A percentile compares a stretch with the other conserved stretches of the same genome.
Conservation (phyloP, 768 basidiomycete genomes). For the Psilocybe cubensis region DNA sequence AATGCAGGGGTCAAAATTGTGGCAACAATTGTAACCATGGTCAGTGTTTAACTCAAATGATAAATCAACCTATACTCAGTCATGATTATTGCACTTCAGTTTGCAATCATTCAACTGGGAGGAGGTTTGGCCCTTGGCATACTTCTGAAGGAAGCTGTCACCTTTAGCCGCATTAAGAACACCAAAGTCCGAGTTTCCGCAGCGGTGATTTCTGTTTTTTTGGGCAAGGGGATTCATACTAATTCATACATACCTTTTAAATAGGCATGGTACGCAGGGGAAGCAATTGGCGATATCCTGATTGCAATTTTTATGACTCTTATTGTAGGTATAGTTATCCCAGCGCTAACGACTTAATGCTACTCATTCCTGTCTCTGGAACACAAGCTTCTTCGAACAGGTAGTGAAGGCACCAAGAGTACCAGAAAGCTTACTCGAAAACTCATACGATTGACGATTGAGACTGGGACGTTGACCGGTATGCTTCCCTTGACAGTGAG, state of each 20-base stretch:
- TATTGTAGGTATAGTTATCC: background rate
- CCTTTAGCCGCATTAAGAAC: background rate
- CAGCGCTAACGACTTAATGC: background rate
- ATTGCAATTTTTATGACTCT: constrained; percentile 6
- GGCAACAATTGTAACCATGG: background rate
- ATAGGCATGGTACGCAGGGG: constrained; percentile 3
- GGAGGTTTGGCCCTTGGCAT: background rate
- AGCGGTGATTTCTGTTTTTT: background rate
- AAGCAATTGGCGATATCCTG: constrained; percentile 1
- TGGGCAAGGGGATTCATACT: background rate
- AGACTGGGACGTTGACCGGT: constrained; percentile 9
- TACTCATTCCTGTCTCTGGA: too few species aligned
- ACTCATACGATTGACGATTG: background rate
- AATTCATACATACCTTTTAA: background rate
- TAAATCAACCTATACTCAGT: background rate
- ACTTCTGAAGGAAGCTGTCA: background rate
- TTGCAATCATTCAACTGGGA: background rate
- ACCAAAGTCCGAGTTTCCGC: background rate
- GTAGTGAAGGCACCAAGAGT: background rate
- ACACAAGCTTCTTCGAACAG: background rate
- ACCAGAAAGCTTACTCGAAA: background rate
- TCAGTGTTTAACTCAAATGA: background rate
- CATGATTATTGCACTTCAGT: background rate
- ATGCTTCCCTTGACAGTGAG: background rate
- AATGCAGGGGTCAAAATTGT: background rate